phyloP scores from a whole-genome alignment of 495 filamentous ascomycete genomes.

The Viridothelium virens region DNA sequence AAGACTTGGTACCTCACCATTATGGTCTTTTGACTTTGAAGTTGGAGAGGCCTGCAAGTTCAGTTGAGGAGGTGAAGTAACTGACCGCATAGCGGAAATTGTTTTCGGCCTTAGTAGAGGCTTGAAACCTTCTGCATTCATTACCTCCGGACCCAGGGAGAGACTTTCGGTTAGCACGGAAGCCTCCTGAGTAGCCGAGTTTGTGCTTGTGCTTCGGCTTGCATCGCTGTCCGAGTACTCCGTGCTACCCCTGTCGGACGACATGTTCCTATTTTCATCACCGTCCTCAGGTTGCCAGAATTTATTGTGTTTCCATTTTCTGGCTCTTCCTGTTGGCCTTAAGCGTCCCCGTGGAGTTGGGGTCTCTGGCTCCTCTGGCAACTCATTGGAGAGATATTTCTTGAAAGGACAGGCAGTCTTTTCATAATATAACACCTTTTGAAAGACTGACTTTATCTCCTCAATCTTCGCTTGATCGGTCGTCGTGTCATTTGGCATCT shows the following conservation, averaged over 20 bases:
- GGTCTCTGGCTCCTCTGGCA: constrained; percentile 61
- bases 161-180: constrained; percentile 15
- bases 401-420: constrained; percentile 81
- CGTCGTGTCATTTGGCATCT: constrained; percentile 56
- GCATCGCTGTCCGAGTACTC: constrained; percentile 24
- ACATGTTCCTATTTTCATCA: not conserved
- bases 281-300: constrained; percentile 34
- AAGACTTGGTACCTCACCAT: not conserved
- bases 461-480: constrained; percentile 54
- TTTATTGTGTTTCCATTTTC: constrained; percentile 49
- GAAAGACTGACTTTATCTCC: constrained; percentile 60
- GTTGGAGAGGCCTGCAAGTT: constrained; percentile 37
- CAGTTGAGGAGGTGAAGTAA: constrained; percentile 42
- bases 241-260: constrained; percentile 6
- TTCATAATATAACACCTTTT: constrained; percentile 69
- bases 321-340: constrained; percentile 38
- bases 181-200: not conserved
- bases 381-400: constrained; percentile 61
- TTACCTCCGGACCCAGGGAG: constrained; percentile 28
- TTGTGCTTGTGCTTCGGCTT: constrained; percentile 21
- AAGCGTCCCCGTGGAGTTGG: constrained; percentile 56
- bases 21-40: constrained; percentile 7
- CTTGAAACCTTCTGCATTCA: constrained; percentile 18
- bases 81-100: constrained; percentile 33
- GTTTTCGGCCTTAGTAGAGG: constrained; percentile 25